Conservation (phyloP, 1,139 yeast species). For the Blastobotrys proliferans region DNA sequence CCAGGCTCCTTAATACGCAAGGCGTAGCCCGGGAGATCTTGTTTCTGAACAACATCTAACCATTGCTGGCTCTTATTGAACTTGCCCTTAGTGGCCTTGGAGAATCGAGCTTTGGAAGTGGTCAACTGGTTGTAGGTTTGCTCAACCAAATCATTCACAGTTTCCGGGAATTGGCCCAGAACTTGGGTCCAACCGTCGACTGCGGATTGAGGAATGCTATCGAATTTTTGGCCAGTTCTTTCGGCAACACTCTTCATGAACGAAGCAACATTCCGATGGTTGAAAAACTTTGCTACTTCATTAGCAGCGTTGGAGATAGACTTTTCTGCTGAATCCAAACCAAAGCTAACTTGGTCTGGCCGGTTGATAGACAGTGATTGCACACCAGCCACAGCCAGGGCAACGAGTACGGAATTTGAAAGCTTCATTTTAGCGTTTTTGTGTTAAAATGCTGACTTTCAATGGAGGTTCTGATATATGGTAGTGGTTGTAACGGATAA, state of each 20-base stretch:
- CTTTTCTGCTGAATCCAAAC: too few relatives aligned
- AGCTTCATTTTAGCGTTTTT: slow-evolving; percentile 6
- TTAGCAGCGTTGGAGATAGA: slow-evolving; percentile 12
- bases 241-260: slow-evolving; percentile 22
- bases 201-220: slow-evolving; percentile 28
- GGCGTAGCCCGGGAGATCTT: slow-evolving; percentile 34
- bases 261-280: slow-evolving; percentile 9
- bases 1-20: slow-evolving; percentile 28
- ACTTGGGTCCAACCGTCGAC: slow-evolving; percentile 31
- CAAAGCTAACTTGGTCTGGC: too few relatives aligned
- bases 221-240: slow-evolving; percentile 26
- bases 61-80: slow-evolving; percentile 20
- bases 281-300: slow-evolving; percentile 10
- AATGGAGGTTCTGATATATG: too few relatives aligned
- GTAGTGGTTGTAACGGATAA: too few relatives aligned
- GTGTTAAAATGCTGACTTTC: too few relatives aligned
- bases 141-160: slow-evolving; percentile 11
- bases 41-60: slow-evolving; percentile 25
- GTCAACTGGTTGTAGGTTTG: slow-evolving; percentile 10
- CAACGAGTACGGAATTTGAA: background rate
- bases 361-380: background rate
- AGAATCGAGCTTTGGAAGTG: slow-evolving; percentile 4
- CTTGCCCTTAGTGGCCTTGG: slow-evolving; percentile 35
- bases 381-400: background rate
- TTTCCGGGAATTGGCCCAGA: slow-evolving; percentile 17